phyloP scores from a whole-genome alignment of 352 stramenopile genomes.

The Phytophthora fragariaefolia region DNA sequence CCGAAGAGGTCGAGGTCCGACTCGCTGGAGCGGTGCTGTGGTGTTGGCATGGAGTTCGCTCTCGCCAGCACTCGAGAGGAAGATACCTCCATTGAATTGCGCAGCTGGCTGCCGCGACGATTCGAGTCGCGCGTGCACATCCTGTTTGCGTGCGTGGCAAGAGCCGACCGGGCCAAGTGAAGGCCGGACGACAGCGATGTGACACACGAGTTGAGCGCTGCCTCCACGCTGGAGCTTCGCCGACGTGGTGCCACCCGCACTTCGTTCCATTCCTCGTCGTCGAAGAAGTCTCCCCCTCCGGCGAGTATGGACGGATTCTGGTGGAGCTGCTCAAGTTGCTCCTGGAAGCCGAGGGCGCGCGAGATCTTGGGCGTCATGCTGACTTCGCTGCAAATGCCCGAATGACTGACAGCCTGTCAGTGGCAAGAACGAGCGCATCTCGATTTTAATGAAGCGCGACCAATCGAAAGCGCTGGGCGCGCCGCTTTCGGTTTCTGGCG shows the following conservation, averaged over 20 bases:
- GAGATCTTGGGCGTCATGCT: slow-evolving; percentile 21
- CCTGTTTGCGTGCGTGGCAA: slow-evolving; percentile 2
- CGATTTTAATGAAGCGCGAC: slow-evolving; percentile 18
- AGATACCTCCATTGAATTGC: slow-evolving; percentile 16
- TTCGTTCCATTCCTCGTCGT: slow-evolving; percentile 28
- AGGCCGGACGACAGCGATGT: slow-evolving; percentile 22
- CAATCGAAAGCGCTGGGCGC: slow-evolving; percentile 13
- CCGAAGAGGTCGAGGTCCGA: slow-evolving; percentile 23
- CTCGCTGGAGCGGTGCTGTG: slow-evolving; percentile 15
- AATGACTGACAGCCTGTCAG: slow-evolving; percentile 21
- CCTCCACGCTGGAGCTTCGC: slow-evolving; percentile 20
- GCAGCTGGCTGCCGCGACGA: slow-evolving; percentile 1
- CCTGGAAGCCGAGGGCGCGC: slow-evolving; percentile 12
- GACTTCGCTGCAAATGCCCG: background rate
- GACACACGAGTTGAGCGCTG: slow-evolving; percentile 15
- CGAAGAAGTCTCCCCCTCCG: slow-evolving; percentile 9
- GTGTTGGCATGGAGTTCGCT: slow-evolving; percentile 22
- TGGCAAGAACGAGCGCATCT: slow-evolving; percentile 9
- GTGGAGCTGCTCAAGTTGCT: slow-evolving; percentile 15
- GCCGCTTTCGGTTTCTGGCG: slow-evolving; percentile 26
- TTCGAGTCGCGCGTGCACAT: background rate
- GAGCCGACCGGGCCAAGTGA: background rate
- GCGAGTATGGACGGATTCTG: slow-evolving; percentile 20
- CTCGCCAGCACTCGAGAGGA: slow-evolving; percentile 6
- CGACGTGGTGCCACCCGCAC: slow-evolving; percentile 1